Evolutionary conservation across 768 basidiomycete genomes (phyloP).

Genomic region (Trametes villosa): DNA sequence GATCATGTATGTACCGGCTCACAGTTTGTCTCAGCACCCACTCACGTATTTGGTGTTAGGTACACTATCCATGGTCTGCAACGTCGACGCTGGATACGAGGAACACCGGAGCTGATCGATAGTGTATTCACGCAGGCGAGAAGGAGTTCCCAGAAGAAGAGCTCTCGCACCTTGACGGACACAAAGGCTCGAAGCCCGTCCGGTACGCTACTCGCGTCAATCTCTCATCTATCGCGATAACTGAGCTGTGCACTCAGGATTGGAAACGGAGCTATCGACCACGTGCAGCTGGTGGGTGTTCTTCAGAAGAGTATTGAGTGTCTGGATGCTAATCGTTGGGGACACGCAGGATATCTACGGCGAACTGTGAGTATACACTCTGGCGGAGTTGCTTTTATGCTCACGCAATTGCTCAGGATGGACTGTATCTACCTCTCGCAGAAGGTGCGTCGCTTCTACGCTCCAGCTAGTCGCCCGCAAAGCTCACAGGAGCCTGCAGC

Average conservation of each 20-base stretch:
- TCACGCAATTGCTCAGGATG: constrained; percentile 54
- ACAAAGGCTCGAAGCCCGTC: constrained; percentile 84
- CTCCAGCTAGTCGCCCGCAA: neutral
- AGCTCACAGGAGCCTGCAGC: constrained; percentile 44
- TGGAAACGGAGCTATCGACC: constrained; percentile 95
- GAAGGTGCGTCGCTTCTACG: constrained; percentile 55
- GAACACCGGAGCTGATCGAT: no score
- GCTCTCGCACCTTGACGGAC: constrained; percentile 84
- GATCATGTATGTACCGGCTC: constrained; percentile 68
- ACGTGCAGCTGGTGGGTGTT: constrained; percentile 76
- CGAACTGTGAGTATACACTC: constrained; percentile 62
- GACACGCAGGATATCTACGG: constrained; percentile 88
- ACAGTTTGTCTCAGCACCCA: neutral
- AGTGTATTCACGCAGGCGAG: constrained; percentile 42
- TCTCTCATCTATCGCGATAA: neutral
- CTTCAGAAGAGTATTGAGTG: neutral
- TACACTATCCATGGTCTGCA: constrained; percentile 89
- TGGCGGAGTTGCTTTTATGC: neutral
- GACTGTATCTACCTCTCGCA: constrained; percentile 97
- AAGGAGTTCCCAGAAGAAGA: constrained; percentile 83
- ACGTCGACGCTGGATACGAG: neutral
- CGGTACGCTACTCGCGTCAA: constrained; percentile 42
- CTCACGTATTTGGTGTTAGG: constrained; percentile 26
- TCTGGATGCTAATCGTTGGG: neutral
- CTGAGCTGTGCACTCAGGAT: constrained; percentile 48